Conservation (phyloP, 78 protist genomes). For the Dictyostelium brefeldianum region DNA sequence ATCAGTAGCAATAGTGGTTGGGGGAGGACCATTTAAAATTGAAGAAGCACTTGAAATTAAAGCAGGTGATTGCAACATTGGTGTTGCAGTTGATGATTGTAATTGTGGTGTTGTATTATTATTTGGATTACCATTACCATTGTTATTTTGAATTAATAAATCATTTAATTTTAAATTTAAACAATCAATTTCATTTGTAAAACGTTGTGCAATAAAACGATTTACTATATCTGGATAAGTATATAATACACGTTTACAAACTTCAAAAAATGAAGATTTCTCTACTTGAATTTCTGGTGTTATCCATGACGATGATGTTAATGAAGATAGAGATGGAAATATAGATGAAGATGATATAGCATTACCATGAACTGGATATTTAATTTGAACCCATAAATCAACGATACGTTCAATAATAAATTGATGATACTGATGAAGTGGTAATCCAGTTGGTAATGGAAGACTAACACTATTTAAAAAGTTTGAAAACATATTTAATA, state of each 20-base stretch:
- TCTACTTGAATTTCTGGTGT: neutral
- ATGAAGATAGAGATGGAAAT: no score
- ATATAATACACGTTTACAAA: neutral
- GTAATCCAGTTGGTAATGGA: neutral
- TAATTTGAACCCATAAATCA: constrained; percentile 4
- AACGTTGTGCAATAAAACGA: neutral
- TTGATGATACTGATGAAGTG: neutral
- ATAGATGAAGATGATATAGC: no score
- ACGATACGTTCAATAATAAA: neutral
- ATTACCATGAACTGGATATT: neutral
- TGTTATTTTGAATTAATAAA: neutral
- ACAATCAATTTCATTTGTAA: neutral
- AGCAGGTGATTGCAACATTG: no score
- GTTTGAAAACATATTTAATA: neutral
- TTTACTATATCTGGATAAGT: neutral
- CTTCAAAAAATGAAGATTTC: neutral
- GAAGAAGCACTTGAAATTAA: no score
- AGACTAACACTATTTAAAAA: neutral
- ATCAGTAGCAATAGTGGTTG: no score
- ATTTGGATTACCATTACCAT: neutral
- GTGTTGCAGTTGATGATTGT: no score
- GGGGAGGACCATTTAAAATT: no score
- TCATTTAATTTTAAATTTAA: neutral
- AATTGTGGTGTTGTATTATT: neutral
- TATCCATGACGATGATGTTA: neutral